Base-by-base conservation (phyloP, 495 filamentous ascomycete genomes). In the Bombardia bombarda region DNA sequence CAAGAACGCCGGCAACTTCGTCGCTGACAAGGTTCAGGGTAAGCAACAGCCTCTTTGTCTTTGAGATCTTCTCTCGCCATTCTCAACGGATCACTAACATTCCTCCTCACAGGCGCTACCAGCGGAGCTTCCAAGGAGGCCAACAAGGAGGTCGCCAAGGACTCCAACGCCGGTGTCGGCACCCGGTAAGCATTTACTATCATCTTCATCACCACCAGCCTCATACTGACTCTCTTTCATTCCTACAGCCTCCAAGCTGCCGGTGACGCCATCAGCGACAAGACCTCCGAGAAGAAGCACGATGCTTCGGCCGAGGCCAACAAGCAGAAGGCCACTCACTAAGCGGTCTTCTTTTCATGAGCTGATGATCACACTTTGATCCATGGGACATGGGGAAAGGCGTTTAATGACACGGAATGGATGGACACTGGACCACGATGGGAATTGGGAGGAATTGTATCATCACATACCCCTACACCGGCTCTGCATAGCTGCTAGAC, bases 101-200 rank as follows among this genome's bases (percentile, higher is more conserved):
- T 4, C 32, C 21, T 35, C 18, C 18, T n/a, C n/a, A n/a, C n/a
- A n/a, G n/a, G n/a, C 42, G 57, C 64, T 30, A 51, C 62, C 45
- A 46, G 32, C 53, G 61, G 56, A 38, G 68, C 74, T 25, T 75
- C 70, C 66, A 82, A 82, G 74, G 77, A 80, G 71, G 67, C 73
- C 65, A 80, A 82, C 73, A 82, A 82, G 73, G 55, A 70, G 25
- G 70, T 79, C 38, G 77, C 77, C 54, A 77, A 80, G 73, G 76
- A 80, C 67, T 55, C 33, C 62, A 58, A 74, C 57, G 70, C 63
- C 25, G 48, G 45, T 34, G n/a, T 73, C 22, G 51, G 66, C 58
- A 69, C 67, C 60, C 77, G 77, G 70, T 74, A 63, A 62, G 67
- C 38, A 21, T 38, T 21, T 34, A 28, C 39, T 38, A 9, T 38